Evolutionary conservation across 257 asterid genomes (phyloP).

Genomic region (Coffea eugenioides): DNA sequence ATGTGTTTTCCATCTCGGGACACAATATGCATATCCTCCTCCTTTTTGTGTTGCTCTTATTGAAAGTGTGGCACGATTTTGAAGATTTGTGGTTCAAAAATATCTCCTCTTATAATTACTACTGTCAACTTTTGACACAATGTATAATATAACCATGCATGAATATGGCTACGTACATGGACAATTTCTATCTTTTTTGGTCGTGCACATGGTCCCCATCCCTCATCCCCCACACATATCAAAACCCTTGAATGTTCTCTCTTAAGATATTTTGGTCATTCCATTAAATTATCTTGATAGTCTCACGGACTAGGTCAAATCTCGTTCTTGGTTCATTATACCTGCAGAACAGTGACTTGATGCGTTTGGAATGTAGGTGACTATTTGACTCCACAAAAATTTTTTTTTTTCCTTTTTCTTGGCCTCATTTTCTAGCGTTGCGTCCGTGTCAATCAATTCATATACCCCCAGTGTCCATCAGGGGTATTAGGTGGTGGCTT

Average conservation of each 20-base stretch:
- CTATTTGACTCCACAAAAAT: neutral
- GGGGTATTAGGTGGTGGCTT: neutral
- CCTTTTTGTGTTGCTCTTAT: conserved; percentile 3
- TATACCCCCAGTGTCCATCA: neutral
- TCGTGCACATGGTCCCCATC: conserved; percentile 22
- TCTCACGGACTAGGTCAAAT: neutral
- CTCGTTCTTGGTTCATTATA: conserved; percentile 5
- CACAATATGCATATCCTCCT: neutral
- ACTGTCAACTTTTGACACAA: conserved; percentile 14
- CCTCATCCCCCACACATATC: conserved; percentile 12
- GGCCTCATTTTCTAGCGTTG: neutral
- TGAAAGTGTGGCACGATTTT: conserved; percentile 17
- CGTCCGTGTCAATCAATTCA: neutral
- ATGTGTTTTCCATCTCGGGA: conserved; percentile 29
- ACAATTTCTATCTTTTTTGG: conserved; percentile 6
- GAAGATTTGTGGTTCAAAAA: conserved; percentile 16
- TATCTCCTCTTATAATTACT: conserved; percentile 4
- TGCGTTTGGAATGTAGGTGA: neutral
- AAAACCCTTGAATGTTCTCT: neutral
- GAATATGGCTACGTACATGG: conserved; percentile 38
- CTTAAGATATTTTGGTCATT: neutral
- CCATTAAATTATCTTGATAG: neutral
- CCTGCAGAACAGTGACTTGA: neutral
- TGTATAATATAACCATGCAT: conserved; percentile 39
- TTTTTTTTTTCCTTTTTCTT: neutral